Evolutionary conservation across 2,329 filamentous ascomycete species (phyloP).

Genomic region (Scedosporium dehoogii): DNA sequence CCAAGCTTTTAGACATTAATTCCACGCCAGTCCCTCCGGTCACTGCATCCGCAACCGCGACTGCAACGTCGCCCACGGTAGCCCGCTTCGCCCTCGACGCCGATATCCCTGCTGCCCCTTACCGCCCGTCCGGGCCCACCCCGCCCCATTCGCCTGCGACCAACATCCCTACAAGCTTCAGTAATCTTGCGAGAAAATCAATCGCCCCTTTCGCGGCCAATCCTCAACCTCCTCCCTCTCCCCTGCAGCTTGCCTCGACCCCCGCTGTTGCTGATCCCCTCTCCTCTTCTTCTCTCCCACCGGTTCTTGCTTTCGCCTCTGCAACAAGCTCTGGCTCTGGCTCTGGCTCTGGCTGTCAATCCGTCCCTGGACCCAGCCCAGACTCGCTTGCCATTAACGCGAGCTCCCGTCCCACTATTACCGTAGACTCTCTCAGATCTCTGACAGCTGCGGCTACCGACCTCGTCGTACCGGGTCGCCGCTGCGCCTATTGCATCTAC

Average conservation of each 20-base stretch:
- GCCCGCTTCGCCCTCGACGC: not conserved
- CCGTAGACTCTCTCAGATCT: not conserved
- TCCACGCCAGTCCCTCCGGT: not conserved
- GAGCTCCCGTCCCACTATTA: not conserved
- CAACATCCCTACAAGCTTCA: not conserved
- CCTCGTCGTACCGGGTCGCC: not conserved
- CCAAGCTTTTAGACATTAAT: not conserved
- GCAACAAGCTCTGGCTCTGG: not conserved
- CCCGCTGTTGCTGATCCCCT: not conserved
- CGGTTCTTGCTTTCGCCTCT: not conserved
- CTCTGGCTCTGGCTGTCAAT: not conserved
- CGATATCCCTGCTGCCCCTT: not conserved
- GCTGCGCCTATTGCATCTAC: not conserved
- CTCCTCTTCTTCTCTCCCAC: not conserved
- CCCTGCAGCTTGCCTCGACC: not conserved
- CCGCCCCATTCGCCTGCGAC: constrained; percentile 1
- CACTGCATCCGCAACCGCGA: not conserved
- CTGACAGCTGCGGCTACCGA: not conserved
- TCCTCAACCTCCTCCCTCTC: not conserved
- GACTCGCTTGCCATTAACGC: not conserved
- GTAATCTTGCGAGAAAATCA: not conserved
- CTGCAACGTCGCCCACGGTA: not conserved
- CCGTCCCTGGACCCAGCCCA: not conserved
- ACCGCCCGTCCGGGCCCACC: not conserved
- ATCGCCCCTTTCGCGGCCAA: not conserved